Conservation (phyloP, 1,284 basidiomycete genomes). For the Quambalaria eucalypti region DNA sequence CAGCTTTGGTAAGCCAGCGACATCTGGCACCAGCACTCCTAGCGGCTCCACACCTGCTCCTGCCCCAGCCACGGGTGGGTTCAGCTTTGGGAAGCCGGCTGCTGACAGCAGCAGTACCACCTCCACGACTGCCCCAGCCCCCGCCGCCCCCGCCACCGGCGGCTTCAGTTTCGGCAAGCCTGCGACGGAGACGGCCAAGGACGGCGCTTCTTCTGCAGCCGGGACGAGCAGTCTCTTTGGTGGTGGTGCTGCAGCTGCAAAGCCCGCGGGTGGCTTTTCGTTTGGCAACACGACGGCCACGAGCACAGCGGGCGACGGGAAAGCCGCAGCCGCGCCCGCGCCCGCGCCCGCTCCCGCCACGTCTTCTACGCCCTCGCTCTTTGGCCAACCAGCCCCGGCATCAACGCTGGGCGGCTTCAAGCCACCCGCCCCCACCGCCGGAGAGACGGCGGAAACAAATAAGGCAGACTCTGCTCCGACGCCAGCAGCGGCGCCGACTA, state of each 20-base stretch:
- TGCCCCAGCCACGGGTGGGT: too few relatives aligned
- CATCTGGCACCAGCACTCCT: background rate
- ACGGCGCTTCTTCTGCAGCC: background rate
- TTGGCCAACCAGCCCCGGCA: background rate
- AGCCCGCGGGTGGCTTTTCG: conserved; percentile 9
- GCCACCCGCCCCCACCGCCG: background rate
- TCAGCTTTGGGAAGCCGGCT: background rate
- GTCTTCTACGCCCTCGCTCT: background rate
- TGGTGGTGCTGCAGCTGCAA: conserved; percentile 3
- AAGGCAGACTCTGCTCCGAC: background rate
- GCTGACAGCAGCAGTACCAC: conserved; percentile 5
- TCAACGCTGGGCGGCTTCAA: background rate
- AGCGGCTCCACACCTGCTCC: background rate
- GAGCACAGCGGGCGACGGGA: background rate
- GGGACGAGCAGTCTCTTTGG: background rate
- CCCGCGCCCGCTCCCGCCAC: too few relatives aligned
- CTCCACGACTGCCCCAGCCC: conserved; percentile 7
- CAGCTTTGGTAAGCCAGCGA: background rate
- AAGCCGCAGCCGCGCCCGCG: too few relatives aligned
- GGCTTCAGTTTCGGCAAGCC: background rate
- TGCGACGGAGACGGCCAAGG: background rate
- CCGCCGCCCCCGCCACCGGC: conserved; percentile 2
- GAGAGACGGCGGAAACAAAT: background rate
- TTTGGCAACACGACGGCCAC: conserved; percentile 3
- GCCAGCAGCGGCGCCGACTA: conserved; percentile 7